These are phyloP conservation scores for Chimonanthus praecox DNA, from an alignment of 164 flowering plant species.

Conservation along the genomic window DNA sequence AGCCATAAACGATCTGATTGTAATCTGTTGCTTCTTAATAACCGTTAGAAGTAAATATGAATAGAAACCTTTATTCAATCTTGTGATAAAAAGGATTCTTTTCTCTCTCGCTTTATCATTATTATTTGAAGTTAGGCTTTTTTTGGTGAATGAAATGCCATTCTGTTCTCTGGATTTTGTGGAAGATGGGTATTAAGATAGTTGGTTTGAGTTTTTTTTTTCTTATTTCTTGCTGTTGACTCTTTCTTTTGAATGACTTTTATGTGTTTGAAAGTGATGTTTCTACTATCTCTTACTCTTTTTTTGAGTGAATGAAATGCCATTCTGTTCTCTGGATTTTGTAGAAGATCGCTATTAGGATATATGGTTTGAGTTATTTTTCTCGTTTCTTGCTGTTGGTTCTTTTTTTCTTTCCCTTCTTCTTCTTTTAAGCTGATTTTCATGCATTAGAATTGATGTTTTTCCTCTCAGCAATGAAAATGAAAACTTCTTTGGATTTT, in stretches of 20 bases:
- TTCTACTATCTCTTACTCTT: too few relatives aligned
- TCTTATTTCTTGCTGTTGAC: background rate
- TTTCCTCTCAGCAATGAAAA: background rate
- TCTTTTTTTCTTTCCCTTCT: background rate
- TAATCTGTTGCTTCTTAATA: background rate
- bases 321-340: constrained; percentile 2
- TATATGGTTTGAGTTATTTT: background rate
- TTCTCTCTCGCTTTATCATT: background rate
- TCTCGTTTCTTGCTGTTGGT: background rate
- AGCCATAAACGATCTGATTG: background rate
- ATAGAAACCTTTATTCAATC: background rate
- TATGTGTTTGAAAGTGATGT: background rate
- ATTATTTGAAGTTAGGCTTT: background rate
- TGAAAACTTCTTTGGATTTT: background rate
- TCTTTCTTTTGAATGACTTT: background rate
- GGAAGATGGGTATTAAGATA: background rate
- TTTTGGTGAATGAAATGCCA: background rate
- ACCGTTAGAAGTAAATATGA: background rate
- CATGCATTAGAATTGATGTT: background rate
- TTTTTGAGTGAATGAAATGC: background rate
- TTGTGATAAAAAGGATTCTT: background rate
- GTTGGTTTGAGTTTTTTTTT: background rate
- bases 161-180: constrained; percentile 6
- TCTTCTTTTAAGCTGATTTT: background rate
- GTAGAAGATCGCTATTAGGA: constrained; percentile 4